phyloP scores from a whole-genome alignment of 495 filamentous ascomycete species.

The Talaromyces thailandensis region DNA sequence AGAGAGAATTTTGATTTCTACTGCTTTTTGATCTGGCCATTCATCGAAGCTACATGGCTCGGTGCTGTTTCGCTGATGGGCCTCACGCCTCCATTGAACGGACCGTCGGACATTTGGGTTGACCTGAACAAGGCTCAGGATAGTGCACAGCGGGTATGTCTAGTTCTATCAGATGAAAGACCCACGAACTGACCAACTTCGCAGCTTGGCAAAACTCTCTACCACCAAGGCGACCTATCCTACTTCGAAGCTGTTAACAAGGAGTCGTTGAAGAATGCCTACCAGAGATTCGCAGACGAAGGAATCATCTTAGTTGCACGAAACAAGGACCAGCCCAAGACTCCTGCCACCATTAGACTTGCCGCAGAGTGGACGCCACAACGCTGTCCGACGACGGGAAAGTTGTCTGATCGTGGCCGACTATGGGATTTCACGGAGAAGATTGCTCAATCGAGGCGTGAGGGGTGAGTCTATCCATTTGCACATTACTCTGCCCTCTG shows the following conservation, averaged over 20 bases:
- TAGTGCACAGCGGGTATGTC: slow-evolving; percentile 69
- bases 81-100: slow-evolving; percentile 60
- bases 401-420: slow-evolving; percentile 56
- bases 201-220: slow-evolving; percentile 89
- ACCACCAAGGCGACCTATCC: slow-evolving; percentile 91
- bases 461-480: slow-evolving; percentile 48
- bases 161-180: background rate
- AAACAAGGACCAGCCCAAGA: slow-evolving; percentile 44
- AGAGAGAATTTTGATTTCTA: slow-evolving; percentile 97
- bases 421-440: slow-evolving; percentile 87
- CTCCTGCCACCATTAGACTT: slow-evolving; percentile 52
- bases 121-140: slow-evolving; percentile 69
- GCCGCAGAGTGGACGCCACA: slow-evolving; percentile 70
- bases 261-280: slow-evolving; percentile 89
- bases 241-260: slow-evolving; percentile 99
- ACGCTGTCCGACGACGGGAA: slow-evolving; percentile 50
- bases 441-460: slow-evolving; percentile 72
- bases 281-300: slow-evolving; percentile 80
- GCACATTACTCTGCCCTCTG: background rate
- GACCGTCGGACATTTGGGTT: slow-evolving; percentile 63
- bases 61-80: slow-evolving; percentile 80
- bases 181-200: slow-evolving; percentile 14
- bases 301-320: slow-evolving; percentile 71
- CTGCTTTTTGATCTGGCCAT: slow-evolving; percentile 96
- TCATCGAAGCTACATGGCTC: slow-evolving; percentile 89